Base-by-base conservation (phyloP, 2,329 filamentous ascomycete species). In the Scytalidium sp. region DNA sequence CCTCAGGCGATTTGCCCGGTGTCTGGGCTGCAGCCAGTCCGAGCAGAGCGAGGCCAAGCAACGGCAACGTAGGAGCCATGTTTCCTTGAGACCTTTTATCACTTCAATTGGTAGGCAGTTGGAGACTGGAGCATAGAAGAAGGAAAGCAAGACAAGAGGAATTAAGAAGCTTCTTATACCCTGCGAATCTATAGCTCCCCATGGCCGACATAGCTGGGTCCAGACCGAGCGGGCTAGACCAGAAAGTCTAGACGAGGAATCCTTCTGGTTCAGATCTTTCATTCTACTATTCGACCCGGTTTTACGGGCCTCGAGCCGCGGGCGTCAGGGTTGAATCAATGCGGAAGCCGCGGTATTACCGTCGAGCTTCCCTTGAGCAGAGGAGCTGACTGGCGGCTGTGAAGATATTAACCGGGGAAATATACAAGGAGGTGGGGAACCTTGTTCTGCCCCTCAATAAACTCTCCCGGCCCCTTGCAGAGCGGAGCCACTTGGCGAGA, bases 1-100 rank as follows among this genome's bases (percentile, higher is more conserved):
- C 67, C 57, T 81, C 76, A 4, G 69, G 64, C 9, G 59, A 63
- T 20, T 62, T 63, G 51, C 69, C 67, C n/a, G 69, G 66, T n/a
- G 64, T 65, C 55, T 74, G 72, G 4, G 66, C 70, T 40, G 62
- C 49, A n/a, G 58, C 56, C n/a, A 67, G 25, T 13, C 25, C 25
- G 13, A 29, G 13, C 25, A 29, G 25, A 7, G 13, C 8, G 13
- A 29, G 25, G 13, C 25, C 25, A 7, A 29, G 25, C 8, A 29
- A 29, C 7, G 25, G 25, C 13, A 29, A 29, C 7, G 25, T 13
- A 13, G 25, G 25, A 29, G 25, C 25, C 25, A 29, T 29, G 13
- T 8, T 29, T 13, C 7, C 7, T 29, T 29, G 25, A 29, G 25
- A 13, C 13, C 25, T 29, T 29, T 29, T 8, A 29, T n/a, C n/a